Percentiles rank a stretch among this genome's conserved stretches.
Evolutionary conservation across 2,329 filamentous ascomycete species (phyloP).

Genomic region (Onygena corvina): DNA sequence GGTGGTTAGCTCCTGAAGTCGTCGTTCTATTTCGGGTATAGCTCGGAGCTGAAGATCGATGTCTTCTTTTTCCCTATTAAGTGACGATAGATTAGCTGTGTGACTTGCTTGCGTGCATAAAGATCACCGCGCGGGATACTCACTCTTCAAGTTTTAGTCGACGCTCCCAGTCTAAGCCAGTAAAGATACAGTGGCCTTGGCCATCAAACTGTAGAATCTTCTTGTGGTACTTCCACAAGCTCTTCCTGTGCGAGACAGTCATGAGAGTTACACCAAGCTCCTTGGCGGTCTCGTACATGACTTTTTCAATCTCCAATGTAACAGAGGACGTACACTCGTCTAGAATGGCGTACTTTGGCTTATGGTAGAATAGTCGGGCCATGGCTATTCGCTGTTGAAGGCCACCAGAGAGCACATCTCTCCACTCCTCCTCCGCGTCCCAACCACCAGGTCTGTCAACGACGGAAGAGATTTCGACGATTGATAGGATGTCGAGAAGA

Average conservation of each 20-base stretch:
- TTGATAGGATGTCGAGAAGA: constrained; percentile 61
- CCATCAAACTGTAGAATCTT: constrained; percentile 95
- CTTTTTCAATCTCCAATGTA: constrained; percentile 85
- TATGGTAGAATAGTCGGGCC: constrained; percentile 89
- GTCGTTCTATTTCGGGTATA: constrained; percentile 75
- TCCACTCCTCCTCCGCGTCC: constrained; percentile 94
- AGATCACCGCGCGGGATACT: constrained; percentile 24
- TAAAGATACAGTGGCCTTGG: constrained; percentile 83
- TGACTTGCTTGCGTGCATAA: not conserved
- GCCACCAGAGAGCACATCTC: constrained; percentile 81
- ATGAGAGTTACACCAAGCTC: constrained; percentile 83
- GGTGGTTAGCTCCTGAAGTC: constrained; percentile 65
- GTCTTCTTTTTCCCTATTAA: constrained; percentile 72
- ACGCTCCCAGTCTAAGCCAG: constrained; percentile 73
- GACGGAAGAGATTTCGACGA: constrained; percentile 72
- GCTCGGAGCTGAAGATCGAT: constrained; percentile 72
- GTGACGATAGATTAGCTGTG: constrained; percentile 13
- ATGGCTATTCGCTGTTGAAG: constrained; percentile 94
- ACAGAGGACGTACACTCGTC: constrained; percentile 94
- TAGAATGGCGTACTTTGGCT: constrained; percentile 83
- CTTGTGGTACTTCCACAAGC: constrained; percentile 92
- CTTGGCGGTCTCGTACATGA: constrained; percentile 97
- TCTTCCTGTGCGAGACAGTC: constrained; percentile 85
- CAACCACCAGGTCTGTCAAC: constrained; percentile 70
- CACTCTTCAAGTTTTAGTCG: constrained; percentile 75